A percentile compares a stretch with the other conserved stretches of the same genome.
Conservation (phyloP, 176 grass and related monocot genomes). For the Poa pratensis region DNA sequence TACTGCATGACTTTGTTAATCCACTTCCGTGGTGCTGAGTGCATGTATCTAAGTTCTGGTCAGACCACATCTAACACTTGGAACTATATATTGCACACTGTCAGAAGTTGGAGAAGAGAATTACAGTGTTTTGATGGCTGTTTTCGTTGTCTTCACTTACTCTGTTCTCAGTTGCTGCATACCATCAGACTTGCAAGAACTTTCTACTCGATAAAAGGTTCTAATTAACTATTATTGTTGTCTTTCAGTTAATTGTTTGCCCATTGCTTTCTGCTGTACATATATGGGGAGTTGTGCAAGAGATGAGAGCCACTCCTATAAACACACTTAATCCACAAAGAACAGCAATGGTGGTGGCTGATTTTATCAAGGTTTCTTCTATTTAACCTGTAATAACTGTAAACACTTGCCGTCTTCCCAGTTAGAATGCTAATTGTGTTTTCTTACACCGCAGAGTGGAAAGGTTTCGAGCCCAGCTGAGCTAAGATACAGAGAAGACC, state of each 20-base stretch:
- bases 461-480: slow-evolving; percentile 89
- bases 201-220: neutral
- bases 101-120: neutral
- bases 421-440: neutral
- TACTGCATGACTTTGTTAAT: slow-evolving; percentile 1
- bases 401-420: neutral
- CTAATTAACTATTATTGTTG: slow-evolving; percentile 5
- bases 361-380: slow-evolving; percentile 78
- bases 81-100: neutral
- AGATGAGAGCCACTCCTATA: slow-evolving; percentile 91
- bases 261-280: slow-evolving; percentile 84
- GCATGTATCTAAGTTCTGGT: neutral
- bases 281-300: slow-evolving; percentile 85
- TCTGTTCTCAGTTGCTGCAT: neutral
- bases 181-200: slow-evolving; percentile 4
- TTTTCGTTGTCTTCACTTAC: neutral
- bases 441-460: slow-evolving; percentile 55
- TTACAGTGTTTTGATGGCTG: neutral
- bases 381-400: neutral
- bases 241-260: slow-evolving; percentile 80
- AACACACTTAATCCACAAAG: slow-evolving; percentile 90
- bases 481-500: slow-evolving; percentile 72
- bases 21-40: neutral
- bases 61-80: neutral
- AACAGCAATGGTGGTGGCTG: slow-evolving; percentile 85